Conservation (phyloP, 805 yeast species). For the Yarrowia bubula region DNA sequence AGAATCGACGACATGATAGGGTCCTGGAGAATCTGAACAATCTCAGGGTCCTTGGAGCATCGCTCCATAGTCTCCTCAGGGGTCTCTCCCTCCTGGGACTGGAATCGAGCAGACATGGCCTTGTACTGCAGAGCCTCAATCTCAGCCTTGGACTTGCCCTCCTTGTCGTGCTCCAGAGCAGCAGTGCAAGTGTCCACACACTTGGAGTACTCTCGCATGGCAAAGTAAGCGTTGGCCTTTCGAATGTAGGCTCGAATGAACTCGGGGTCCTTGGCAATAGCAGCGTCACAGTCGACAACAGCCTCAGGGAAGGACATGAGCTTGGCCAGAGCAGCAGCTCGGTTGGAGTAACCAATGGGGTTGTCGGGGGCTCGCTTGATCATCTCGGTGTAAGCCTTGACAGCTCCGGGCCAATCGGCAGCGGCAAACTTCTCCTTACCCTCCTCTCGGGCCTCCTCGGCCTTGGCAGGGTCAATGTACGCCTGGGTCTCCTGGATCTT, state of each 20-base stretch:
- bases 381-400: conserved; percentile 92
- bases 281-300: conserved; percentile 83
- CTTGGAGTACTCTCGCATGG: conserved; percentile 80
- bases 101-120: conserved; percentile 75
- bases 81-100: conserved; percentile 80
- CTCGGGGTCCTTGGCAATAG: conserved; percentile 81
- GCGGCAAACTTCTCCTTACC: conserved; percentile 88
- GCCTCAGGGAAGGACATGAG: conserved; percentile 97
- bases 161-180: conserved; percentile 74
- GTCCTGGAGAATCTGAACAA: conserved; percentile 81
- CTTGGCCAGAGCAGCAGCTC: conserved; percentile 96
- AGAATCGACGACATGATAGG: conserved; percentile 95
- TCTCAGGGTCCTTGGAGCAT: conserved; percentile 90
- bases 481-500: conserved; percentile 73
- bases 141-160: conserved; percentile 61
- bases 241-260: conserved; percentile 95
- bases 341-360: conserved; percentile 93
- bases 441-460: conserved; percentile 89
- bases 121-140: conserved; percentile 78
- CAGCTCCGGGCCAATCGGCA: conserved; percentile 96
- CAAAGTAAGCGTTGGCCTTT: conserved; percentile 91
- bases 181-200: conserved; percentile 76
- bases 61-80: conserved; percentile 93
- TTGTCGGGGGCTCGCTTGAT: conserved; percentile 95
- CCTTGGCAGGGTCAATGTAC: conserved; percentile 85